phyloP scores from a whole-genome alignment of 495 filamentous ascomycete genomes.

The Bombardia bombarda region DNA sequence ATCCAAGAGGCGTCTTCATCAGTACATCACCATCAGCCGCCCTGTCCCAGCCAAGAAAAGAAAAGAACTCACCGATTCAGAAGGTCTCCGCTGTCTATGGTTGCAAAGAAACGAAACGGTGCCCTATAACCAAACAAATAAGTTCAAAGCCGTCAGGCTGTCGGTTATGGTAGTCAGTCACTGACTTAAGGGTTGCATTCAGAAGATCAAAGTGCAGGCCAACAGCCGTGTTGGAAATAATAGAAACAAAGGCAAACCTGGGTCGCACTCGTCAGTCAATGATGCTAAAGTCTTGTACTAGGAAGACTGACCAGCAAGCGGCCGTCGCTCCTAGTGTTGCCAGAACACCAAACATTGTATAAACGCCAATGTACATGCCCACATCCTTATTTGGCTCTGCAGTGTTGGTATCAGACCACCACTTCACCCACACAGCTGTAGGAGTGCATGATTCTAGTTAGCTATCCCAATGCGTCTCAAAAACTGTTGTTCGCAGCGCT shows the following conservation, averaged over 20 bases:
- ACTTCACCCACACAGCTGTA: constrained; percentile 46
- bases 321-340: background rate
- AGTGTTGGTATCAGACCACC: constrained; percentile 39
- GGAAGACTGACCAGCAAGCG: constrained; percentile 1
- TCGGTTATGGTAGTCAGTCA: too few relatives aligned
- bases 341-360: constrained; percentile 40
- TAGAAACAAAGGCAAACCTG: constrained; percentile 1
- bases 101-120: constrained; percentile 19
- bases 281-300: background rate
- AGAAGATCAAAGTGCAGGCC: constrained; percentile 9
- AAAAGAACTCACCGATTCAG: background rate
- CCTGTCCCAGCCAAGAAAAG: too few relatives aligned
- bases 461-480: too few relatives aligned
- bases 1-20: too few relatives aligned
- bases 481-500: too few relatives aligned
- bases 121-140: constrained; percentile 8
- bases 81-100: constrained; percentile 14
- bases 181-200: constrained; percentile 1
- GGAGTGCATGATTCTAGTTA: too few relatives aligned
- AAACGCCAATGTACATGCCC: constrained; percentile 49
- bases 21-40: too few relatives aligned
- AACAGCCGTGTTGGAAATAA: constrained; percentile 7
- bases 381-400: constrained; percentile 34
- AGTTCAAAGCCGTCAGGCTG: too few relatives aligned
- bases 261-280: background rate